Percentiles rank a stretch among this genome's conserved stretches.
phyloP scores from a whole-genome alignment of 805 yeast species.

The Monosporozyma unispora region DNA sequence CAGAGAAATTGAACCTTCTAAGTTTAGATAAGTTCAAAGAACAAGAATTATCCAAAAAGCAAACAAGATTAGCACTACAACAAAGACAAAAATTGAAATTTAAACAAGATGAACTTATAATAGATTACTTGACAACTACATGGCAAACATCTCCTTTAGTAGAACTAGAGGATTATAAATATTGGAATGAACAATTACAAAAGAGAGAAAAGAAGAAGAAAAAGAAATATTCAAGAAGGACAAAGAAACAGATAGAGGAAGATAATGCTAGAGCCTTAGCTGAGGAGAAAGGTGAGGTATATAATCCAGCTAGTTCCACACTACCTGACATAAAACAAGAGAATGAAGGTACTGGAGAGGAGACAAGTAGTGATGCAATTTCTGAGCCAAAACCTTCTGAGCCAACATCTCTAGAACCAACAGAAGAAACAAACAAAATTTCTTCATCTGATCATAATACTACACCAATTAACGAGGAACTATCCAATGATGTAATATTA shows the following conservation, averaged over 20 bases:
- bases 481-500: not conserved
- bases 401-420: not conserved
- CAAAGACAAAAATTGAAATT: slow-evolving; percentile 56
- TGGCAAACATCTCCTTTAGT: slow-evolving; percentile 50
- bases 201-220: slow-evolving; percentile 36
- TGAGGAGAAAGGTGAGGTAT: not conserved
- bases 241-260: slow-evolving; percentile 27
- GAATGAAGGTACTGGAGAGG: not conserved
- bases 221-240: slow-evolving; percentile 35
- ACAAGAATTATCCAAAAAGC: slow-evolving; percentile 74
- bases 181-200: slow-evolving; percentile 33
- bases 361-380: not conserved
- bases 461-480: not conserved
- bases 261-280: not conserved
- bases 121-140: slow-evolving; percentile 15
- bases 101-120: slow-evolving; percentile 34
- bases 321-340: not conserved
- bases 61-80: slow-evolving; percentile 64
- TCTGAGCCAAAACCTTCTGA: no score
- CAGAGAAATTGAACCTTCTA: slow-evolving; percentile 66
- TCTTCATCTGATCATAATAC: not conserved
- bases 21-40: slow-evolving; percentile 74
- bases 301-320: not conserved
- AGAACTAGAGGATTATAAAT: slow-evolving; percentile 45
- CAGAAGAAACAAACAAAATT: not conserved